A percentile compares a stretch with the other conserved stretches of the same genome.
phyloP scores from a whole-genome alignment of 768 basidiomycete species.

The Rhodotorula babjevae region DNA sequence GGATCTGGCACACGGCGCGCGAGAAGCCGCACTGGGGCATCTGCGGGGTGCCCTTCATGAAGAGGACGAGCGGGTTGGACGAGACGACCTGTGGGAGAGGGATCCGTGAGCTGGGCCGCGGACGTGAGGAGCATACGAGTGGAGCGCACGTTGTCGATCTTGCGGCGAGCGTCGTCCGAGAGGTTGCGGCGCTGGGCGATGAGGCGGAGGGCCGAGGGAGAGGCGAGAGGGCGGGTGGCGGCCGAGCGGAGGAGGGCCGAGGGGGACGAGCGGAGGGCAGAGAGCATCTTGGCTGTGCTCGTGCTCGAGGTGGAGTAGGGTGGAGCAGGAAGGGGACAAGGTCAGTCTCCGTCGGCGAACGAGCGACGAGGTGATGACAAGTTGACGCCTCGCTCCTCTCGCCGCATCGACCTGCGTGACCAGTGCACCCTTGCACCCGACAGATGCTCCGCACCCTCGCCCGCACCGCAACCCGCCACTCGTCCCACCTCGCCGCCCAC shows the following conservation, averaged over 20 bases:
- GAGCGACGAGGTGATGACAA: too few relatives aligned
- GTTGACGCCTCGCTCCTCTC: too few relatives aligned
- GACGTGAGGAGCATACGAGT: neutral
- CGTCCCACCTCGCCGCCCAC: neutral
- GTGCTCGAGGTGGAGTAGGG: neutral
- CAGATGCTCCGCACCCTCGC: neutral
- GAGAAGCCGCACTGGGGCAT: conserved; percentile 92
- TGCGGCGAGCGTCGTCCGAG: conserved; percentile 14
- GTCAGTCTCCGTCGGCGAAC: too few relatives aligned
- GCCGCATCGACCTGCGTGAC: too few relatives aligned
- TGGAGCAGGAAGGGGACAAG: neutral
- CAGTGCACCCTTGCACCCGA: too few relatives aligned
- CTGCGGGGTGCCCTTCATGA: conserved; percentile 94
- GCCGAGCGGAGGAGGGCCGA: neutral
- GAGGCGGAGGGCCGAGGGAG: conserved; percentile 9
- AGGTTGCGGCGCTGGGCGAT: conserved; percentile 18
- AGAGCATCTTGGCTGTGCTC: neutral
- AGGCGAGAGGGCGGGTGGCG: conserved; percentile 7
- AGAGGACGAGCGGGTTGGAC: conserved; percentile 76
- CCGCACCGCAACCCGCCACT: too few relatives aligned
- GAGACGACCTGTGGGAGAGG: conserved; percentile 56
- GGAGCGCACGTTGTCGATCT: conserved; percentile 32
- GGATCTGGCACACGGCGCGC: conserved; percentile 81
- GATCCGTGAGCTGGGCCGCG: neutral
- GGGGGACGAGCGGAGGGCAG: neutral